Conservation (phyloP, 139 green algal species). For the Picochlorum sp. region DNA sequence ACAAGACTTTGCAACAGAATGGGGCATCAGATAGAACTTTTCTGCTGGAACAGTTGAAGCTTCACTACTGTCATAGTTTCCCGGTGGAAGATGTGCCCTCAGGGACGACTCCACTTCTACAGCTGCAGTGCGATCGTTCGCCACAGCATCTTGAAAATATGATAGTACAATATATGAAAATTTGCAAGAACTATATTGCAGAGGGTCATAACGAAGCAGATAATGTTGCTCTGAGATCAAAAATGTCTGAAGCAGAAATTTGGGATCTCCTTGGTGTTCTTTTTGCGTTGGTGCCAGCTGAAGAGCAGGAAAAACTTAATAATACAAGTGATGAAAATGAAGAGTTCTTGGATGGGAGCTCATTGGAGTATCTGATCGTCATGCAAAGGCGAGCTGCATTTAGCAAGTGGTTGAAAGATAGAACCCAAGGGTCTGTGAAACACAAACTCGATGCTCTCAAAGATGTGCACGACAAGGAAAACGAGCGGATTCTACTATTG, state of each 20-base stretch:
- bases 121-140: not conserved
- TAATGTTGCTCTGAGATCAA: not conserved
- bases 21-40: too few species aligned
- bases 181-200: not conserved
- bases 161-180: not conserved
- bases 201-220: not conserved
- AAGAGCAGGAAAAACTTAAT: not conserved
- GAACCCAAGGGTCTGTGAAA: slow-evolving; percentile 9
- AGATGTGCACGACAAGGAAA: not conserved
- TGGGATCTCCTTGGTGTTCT: slow-evolving; percentile 65
- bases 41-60: not conserved
- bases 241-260: slow-evolving; percentile 44
- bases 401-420: slow-evolving; percentile 44
- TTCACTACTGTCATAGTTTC: not conserved
- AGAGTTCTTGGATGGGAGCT: not conserved
- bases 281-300: slow-evolving; percentile 25
- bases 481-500: slow-evolving; percentile 38
- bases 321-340: slow-evolving; percentile 7
- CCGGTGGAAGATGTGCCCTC: not conserved
- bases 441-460: not conserved
- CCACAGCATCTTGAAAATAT: not conserved
- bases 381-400: slow-evolving; percentile 34
- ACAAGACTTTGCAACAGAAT: not conserved
- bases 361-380: slow-evolving; percentile 8
- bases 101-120: too few species aligned